Percentiles rank a stretch among this genome's conserved stretches.
Evolutionary conservation across 2,329 filamentous ascomycete species (phyloP).

Genomic region (Cadophora gregata): DNA sequence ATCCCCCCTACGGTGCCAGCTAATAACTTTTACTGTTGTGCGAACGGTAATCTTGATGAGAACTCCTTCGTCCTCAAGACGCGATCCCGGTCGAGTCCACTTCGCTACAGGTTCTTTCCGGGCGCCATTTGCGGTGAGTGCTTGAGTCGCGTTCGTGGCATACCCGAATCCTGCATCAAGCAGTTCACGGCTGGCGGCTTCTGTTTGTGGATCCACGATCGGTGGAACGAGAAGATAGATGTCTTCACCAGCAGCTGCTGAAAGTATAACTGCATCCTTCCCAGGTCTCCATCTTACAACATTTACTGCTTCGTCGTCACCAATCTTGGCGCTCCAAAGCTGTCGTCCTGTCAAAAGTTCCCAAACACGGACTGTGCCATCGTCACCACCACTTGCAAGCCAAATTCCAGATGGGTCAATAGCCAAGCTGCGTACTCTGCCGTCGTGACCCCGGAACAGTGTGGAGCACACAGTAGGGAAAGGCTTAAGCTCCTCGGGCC

Average conservation of each 20-base stretch:
- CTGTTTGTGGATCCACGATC: conserved; percentile 72
- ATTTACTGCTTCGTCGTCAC: conserved; percentile 80
- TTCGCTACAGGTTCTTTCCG: conserved; percentile 79
- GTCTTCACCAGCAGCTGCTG: conserved; percentile 83
- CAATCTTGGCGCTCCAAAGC: conserved; percentile 82
- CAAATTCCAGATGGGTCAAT: conserved; percentile 86
- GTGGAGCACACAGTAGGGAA: conserved; percentile 92
- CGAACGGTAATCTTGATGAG: conserved; percentile 81
- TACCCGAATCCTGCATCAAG: conserved; percentile 94
- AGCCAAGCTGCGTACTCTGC: conserved; percentile 82
- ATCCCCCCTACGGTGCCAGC: conserved; percentile 93
- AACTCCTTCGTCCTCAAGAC: conserved; percentile 78
- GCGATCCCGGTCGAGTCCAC: conserved; percentile 80
- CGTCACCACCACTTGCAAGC: conserved; percentile 91
- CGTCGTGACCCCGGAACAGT: conserved; percentile 86
- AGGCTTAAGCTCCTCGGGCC: conserved; percentile 89
- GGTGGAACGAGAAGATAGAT: conserved; percentile 84
- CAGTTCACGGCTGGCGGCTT: conserved; percentile 75
- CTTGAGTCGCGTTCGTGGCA: conserved; percentile 69
- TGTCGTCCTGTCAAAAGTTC: conserved; percentile 85
- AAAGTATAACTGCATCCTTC: conserved; percentile 79
- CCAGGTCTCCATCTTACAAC: conserved; percentile 88
- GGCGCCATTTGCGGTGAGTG: conserved; percentile 57
- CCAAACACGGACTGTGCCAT: conserved; percentile 92
- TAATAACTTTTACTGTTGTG: conserved; percentile 82